Evolutionary conservation across 2,329 filamentous ascomycete species (phyloP).

Genomic region (Daldinia eschscholtzii): DNA sequence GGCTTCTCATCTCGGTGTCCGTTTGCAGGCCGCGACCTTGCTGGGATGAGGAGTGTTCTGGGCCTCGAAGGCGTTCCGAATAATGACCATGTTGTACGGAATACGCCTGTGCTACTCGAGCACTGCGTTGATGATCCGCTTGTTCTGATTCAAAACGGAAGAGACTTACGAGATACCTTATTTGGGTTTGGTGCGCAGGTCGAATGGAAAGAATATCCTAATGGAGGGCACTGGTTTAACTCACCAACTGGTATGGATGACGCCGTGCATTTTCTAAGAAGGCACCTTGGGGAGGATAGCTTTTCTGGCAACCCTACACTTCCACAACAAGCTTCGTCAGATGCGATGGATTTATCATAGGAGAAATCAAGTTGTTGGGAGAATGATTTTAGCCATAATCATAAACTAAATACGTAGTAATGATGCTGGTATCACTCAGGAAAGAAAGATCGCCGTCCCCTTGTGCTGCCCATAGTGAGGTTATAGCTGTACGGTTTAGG

Average conservation of each 20-base stretch:
- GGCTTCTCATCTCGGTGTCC: not conserved
- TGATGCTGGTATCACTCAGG: not conserved
- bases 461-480: not conserved
- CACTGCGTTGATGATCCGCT: constrained; percentile 61
- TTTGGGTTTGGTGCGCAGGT: not conserved
- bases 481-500: not conserved
- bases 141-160: constrained; percentile 56
- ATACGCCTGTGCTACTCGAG: constrained; percentile 61
- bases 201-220: constrained; percentile 2
- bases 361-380: not conserved
- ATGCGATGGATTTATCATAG: constrained; percentile 1
- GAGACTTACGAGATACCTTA: not conserved
- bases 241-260: not conserved
- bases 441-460: not conserved
- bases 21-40: not conserved
- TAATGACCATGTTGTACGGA: constrained; percentile 50
- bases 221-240: not conserved
- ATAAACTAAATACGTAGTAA: not conserved
- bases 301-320: not conserved
- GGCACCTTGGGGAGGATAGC: not conserved
- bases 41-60: not conserved
- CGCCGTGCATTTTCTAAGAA: not conserved
- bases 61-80: not conserved
- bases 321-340: not conserved
- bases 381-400: not conserved